Evolutionary conservation across 169 alveolate species (phyloP).

Genomic region (Plasmodium knowlesi): DNA sequence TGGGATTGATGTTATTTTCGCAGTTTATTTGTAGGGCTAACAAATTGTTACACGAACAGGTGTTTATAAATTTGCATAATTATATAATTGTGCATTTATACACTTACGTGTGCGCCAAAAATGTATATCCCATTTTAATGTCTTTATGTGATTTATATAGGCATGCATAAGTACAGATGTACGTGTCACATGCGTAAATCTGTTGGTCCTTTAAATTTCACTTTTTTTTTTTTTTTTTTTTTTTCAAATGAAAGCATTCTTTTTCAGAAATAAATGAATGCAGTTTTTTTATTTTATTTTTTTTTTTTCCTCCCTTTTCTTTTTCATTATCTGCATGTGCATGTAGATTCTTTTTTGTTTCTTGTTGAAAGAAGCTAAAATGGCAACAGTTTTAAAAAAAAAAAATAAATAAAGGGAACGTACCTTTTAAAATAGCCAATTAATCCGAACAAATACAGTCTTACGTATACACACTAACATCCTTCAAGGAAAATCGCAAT

Average conservation of each 20-base stretch:
- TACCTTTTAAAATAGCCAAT: background rate
- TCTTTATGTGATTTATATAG: background rate
- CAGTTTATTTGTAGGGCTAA: slow-evolving; percentile 5
- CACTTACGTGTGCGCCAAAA: background rate
- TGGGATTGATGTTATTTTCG: background rate
- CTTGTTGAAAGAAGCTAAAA: background rate
- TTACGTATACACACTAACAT: background rate
- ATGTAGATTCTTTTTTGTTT: slow-evolving; percentile 16
- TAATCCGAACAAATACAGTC: background rate
- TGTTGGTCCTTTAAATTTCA: background rate
- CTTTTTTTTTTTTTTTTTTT: background rate
- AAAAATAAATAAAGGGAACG: background rate
- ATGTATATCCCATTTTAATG: background rate
- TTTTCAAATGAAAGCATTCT: background rate
- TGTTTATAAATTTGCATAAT: background rate
- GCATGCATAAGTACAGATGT: background rate
- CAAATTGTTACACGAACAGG: background rate
- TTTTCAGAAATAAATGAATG: slow-evolving; percentile 12
- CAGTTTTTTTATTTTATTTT: background rate
- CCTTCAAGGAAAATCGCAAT: background rate
- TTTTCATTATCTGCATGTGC: slow-evolving; percentile 28
- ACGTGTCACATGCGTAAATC: background rate
- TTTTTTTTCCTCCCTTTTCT: background rate
- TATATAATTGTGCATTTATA: background rate
- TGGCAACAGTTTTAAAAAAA: background rate